Base-by-base conservation (phyloP, 495 filamentous ascomycete species). In the Penicillium chermesinum region DNA sequence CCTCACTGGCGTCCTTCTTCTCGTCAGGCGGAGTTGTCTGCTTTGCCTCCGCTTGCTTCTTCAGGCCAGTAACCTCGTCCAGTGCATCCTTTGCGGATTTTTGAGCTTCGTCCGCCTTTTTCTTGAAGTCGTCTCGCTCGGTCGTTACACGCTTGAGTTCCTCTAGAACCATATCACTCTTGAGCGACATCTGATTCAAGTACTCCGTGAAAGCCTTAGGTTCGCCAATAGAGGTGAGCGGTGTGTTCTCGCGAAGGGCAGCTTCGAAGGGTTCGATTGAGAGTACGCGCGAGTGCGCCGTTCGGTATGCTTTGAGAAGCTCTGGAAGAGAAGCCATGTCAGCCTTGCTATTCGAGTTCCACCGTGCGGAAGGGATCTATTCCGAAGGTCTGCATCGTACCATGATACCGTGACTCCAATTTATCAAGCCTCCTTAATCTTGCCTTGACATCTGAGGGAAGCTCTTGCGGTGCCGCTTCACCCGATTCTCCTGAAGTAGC, bases 181-280 rank as follows among this genome's bases (percentile, higher is more conserved):
- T 91, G 19, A 89, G 67, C 44, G 84, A 88, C 33, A 95, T 69
- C 64, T 95, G 89, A 53, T 85, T 93, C n/a, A 98, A 76, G 61
- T 97, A 98, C 67, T 97, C 93, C 2, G 91, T 82, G 22, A 98
- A 69, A 1, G 89, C 85, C 51, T 81, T 80, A 0, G 90, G 87
- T 49, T 98, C 94, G 43, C 73, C 78, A 48, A 97, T 95, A 2
- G 87, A 88, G 13, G 88, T 86, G 16, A 96, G 68, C 0, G 93
- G 91, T 0, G 94, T 97, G 49, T 91, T 87, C 57, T 98, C 93
- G 58, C 85, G 85, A 7, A 98, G 75, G 2, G 85, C 81, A 38
- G 86, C 87, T 70, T 98, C 93, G 58, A 98, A 97, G 0, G 87
- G 86, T 58, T 96, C 93, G 57, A 97, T 95, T 2, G 83, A 78